Evolutionary conservation across 2,329 filamentous ascomycete genomes (phyloP).

Genomic region (Grosmannia clavigera): DNA sequence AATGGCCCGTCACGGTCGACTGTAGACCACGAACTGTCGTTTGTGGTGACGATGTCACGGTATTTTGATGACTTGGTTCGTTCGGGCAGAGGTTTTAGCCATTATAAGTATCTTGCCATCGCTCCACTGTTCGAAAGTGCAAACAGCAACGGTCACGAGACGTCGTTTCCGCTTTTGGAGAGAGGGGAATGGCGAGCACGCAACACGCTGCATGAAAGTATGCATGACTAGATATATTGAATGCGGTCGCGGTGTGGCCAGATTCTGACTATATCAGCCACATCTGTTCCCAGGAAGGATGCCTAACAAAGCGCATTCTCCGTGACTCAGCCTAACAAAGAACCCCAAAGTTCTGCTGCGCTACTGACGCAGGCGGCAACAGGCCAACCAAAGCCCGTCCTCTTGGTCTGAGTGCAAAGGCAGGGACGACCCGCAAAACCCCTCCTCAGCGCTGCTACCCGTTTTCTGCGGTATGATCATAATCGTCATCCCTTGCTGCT

Average conservation of each 20-base stretch:
- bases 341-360: not conserved
- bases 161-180: not conserved
- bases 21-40: too few species aligned
- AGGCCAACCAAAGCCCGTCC: not conserved
- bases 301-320: not conserved
- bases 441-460: slow-evolving; percentile 1
- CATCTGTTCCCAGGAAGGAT: not conserved
- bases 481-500: not conserved
- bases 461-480: not conserved
- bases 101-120: too few species aligned
- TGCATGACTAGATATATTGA: not conserved
- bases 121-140: not conserved
- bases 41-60: too few species aligned
- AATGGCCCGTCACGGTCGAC: too few species aligned
- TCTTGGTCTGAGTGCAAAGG: not conserved
- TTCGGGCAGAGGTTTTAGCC: too few species aligned
- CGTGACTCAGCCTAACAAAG: not conserved
- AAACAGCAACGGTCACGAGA: not conserved
- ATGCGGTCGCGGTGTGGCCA: not conserved
- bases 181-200: not conserved
- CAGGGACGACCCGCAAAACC: slow-evolving; percentile 5
- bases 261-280: not conserved
- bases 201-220: not conserved
- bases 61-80: too few species aligned
- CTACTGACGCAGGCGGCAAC: not conserved